These are phyloP conservation scores for Podospora sp. DNA, from an alignment of 495 filamentous ascomycete species.

Conservation along the genomic window DNA sequence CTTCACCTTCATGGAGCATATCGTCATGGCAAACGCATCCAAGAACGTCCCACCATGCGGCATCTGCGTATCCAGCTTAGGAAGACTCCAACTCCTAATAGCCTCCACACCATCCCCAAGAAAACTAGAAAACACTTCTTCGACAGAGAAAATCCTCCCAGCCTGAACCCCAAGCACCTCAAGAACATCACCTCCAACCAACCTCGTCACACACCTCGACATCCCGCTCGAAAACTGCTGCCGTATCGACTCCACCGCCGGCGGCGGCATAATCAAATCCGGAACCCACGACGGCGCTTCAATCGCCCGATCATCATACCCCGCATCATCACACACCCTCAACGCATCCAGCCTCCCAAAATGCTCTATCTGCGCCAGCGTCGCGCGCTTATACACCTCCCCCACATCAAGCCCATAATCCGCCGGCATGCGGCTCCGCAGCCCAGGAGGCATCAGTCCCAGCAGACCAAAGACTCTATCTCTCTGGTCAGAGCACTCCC, in stretches of 20 bases:
- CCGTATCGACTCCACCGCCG: neutral
- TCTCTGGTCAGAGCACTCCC: neutral
- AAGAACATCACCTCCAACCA: neutral
- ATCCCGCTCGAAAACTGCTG: neutral
- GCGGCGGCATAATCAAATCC: neutral
- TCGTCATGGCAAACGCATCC: neutral
- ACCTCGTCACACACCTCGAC: neutral
- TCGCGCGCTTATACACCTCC: neutral
- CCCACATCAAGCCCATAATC: neutral
- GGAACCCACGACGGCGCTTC: neutral
- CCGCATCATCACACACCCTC: neutral
- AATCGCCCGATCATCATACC: neutral
- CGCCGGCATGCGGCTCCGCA: neutral
- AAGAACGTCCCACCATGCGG: neutral
- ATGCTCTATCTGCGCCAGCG: slow-evolving; percentile 3
- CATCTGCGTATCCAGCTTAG: neutral
- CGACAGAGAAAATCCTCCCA: neutral
- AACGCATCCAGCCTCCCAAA: neutral
- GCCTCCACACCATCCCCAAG: neutral
- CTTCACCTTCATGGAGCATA: neutral
- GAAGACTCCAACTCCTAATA: neutral
- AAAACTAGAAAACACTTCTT: neutral
- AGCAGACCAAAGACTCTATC: neutral
- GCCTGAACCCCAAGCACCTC: neutral
- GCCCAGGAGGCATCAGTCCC: neutral